Evolutionary conservation across 371 early-diverging fungal species (phyloP), one percentile per base, ranked within the genome.

Genomic region (Rhizopus stolonifer): DNA sequence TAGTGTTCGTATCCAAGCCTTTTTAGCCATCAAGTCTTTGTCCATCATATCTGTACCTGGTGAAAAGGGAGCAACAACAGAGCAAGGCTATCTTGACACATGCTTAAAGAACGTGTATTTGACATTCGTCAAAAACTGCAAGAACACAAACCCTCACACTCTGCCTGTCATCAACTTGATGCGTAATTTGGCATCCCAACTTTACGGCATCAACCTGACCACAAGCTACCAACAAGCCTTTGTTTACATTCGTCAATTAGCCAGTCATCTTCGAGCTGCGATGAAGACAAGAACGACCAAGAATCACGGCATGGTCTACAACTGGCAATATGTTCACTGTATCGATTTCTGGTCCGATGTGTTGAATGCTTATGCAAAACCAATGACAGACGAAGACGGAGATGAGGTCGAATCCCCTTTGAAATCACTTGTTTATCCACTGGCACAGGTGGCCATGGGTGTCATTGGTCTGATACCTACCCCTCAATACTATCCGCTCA

Each of bases 261-360:
- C 95, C 3, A 88, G 93, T 54, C 84, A 87, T 56, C 74, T 97
- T 49, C 84, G 98, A 57, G 83, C 81, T 58, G 90, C 94, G 7
- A 89, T 93, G 70, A 82, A 85, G 55, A 77, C 77, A 15, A 87
- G 87, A 49, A 87, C 87, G 44, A 86, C 87, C 78, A 93, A 93
- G 58, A 82, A 90, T 8, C 91, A 84, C 81, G 84, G 85, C 49
- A 61, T 82, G 5, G 90, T 95, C 19, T 95, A 95, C 81, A 92
- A 93, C 76, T 95, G 96, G 96, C 95, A 93, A 76, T 95, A 85
- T 64, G 67, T 95, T 32, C 92, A 93, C 69, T 88, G 90, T 52
- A 74, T 96, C 52, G 83, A 86, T 59, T 85, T 94, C 51, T 95
- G 96, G 96, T 61, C 91, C 17, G 85, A 89, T 48, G 88, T 94